Conservation (phyloP, 805 yeast species). For the Maudiozyma serrabonitensis region DNA sequence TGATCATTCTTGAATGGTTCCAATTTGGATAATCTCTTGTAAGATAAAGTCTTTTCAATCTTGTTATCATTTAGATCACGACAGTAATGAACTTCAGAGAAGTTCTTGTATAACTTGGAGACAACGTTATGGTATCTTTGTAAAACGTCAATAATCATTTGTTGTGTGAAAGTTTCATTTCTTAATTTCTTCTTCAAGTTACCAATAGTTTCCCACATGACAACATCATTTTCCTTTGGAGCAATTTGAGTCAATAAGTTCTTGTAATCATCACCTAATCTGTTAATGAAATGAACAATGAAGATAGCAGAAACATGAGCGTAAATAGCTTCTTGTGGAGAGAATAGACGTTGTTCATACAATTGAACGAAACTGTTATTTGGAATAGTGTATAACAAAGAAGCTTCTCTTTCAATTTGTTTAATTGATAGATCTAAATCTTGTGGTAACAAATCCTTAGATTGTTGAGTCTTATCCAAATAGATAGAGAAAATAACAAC, state of each 20-base stretch:
- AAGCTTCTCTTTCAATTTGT: constrained; percentile 90
- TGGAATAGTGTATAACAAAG: constrained; percentile 84
- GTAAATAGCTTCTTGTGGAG: constrained; percentile 89
- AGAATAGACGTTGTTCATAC: constrained; percentile 66
- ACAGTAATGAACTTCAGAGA: constrained; percentile 84
- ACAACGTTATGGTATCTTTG: constrained; percentile 60
- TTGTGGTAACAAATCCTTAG: constrained; percentile 26
- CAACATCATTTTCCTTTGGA: constrained; percentile 48
- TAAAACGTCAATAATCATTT: constrained; percentile 70
- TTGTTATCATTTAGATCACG: constrained; percentile 31
- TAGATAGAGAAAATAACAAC: constrained; percentile 80
- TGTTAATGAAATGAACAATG: constrained; percentile 87
- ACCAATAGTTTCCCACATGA: constrained; percentile 59
- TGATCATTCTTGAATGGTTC: constrained; percentile 64
- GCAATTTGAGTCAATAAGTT: constrained; percentile 58
- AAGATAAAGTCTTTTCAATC: constrained; percentile 71
- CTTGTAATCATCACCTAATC: constrained; percentile 84
- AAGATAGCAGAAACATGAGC: constrained; percentile 91
- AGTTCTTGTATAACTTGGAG: constrained; percentile 76
- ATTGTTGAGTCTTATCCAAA: constrained; percentile 51
- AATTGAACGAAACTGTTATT: constrained; percentile 67
- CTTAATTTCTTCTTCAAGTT: constrained; percentile 82
- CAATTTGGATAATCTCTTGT: constrained; percentile 74
- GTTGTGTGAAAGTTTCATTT: constrained; percentile 86
- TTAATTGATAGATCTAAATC: constrained; percentile 59